Base-by-base conservation (phyloP, 2,329 filamentous ascomycete genomes). In the Aureobasidium lini region DNA sequence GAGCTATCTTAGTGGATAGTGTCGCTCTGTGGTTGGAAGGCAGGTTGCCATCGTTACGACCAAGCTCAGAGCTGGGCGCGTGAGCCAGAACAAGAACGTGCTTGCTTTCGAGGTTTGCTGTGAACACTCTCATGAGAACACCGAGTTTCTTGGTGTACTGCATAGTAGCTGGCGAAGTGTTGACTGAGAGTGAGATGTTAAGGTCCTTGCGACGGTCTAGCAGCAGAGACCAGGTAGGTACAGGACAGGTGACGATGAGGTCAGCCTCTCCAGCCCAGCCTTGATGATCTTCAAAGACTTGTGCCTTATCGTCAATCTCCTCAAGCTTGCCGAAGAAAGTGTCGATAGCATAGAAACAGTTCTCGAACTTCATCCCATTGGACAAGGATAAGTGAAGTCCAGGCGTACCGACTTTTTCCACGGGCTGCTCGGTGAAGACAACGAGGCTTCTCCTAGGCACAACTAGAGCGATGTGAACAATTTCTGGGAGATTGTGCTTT, bases 221-320 rank as follows among this genome's bases (percentile, higher is more conserved):
- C 7, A 57, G 11, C 10, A 61, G 16, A 37, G 29, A 29, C 16
- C 62, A 67, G n/a, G 63, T 65, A n/a, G 67, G 66, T 32, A 64
- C 60, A 52, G 62, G 52, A 36, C 64, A 67, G 29, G 67, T 69
- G 6, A 69, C 65, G 18, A 71, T 58, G 16, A 70, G 44, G 10
- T 64, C 60, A 10, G 64, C 63, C 11, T 54, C 60, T 8, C 68
- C 67, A 32, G 60, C 57, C 68, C 67, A 70, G 10, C 64, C 59
- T 16, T 10, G n/a, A 4, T 46, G 39, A 56, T 70, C 68, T 23
- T 63, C 61, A 1, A 43, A 43, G 16, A 71, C 29, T 23, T 16
- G 5, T 16, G 53, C 15, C 34, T 5, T 1, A 29, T 40, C 42
- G 18, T 11, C n/a, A 15, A 16, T 44, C 23, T 23, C 15, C 9